Percentiles rank a stretch among this genome's conserved stretches.
phyloP scores from a whole-genome alignment of 495 filamentous ascomycete genomes.

The Aspergillus homomorphus region DNA sequence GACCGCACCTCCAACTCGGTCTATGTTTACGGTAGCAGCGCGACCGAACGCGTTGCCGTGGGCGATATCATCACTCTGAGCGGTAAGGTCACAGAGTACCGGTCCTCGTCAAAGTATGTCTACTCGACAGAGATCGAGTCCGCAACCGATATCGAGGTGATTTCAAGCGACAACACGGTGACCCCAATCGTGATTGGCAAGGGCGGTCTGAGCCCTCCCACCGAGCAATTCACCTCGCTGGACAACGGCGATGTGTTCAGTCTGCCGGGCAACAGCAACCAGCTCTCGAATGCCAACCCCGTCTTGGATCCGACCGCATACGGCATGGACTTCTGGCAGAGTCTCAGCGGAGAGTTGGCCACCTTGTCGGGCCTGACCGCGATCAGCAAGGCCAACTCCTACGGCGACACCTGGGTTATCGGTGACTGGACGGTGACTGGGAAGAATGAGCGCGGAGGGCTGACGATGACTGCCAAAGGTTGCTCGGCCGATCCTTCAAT shows the following conservation, averaged over 20 bases:
- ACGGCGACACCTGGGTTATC: conserved; percentile 60
- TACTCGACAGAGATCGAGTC: conserved; percentile 55
- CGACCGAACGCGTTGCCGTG: conserved; percentile 40
- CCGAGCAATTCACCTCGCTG: conserved; percentile 46
- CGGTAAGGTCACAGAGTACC: conserved; percentile 54
- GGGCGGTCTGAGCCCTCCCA: conserved; percentile 48
- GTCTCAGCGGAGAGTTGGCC: conserved; percentile 55
- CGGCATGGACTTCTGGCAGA: conserved; percentile 66
- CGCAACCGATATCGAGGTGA: conserved; percentile 42
- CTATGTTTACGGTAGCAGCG: conserved; percentile 50
- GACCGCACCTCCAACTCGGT: conserved; percentile 49
- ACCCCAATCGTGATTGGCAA: conserved; percentile 53
- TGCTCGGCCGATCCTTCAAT: not conserved
- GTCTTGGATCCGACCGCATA: conserved; percentile 49
- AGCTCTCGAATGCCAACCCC: conserved; percentile 53
- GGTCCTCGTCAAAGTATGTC: conserved; percentile 47
- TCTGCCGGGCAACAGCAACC: conserved; percentile 50
- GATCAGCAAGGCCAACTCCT: conserved; percentile 51
- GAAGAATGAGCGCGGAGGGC: conserved; percentile 49
- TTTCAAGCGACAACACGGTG: conserved; percentile 45
- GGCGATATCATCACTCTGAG: conserved; percentile 57
- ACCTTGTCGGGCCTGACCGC: conserved; percentile 46
- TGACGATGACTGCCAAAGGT: conserved; percentile 50
- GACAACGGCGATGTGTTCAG: conserved; percentile 50
- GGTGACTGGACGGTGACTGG: conserved; percentile 55